Evolutionary conservation across 1,284 basidiomycete genomes (phyloP).

Genomic region (Papiliotrema terrestris): DNA sequence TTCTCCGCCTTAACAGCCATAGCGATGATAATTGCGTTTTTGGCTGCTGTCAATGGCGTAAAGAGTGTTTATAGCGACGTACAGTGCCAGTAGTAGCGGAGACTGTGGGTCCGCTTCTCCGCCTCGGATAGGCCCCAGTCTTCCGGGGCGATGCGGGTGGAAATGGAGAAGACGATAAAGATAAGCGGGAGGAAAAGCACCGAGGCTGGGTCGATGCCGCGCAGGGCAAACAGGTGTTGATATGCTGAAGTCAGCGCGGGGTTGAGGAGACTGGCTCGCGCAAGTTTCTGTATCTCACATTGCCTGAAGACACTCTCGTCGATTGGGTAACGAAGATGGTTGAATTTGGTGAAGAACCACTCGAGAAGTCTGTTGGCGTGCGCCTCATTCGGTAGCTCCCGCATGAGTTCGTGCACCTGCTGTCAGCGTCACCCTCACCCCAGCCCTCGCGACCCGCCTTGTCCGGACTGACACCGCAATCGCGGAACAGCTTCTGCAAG

Average conservation of each 20-base stretch:
- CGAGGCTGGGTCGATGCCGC: conserved; percentile 11
- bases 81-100: conserved; percentile 90
- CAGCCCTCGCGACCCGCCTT: conserved; percentile 55
- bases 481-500: conserved; percentile 66
- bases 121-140: conserved; percentile 68
- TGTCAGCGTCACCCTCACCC: background rate
- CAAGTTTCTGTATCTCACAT: too few relatives aligned
- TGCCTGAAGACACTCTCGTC: conserved; percentile 75
- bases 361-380: conserved; percentile 3
- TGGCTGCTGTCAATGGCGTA: conserved; percentile 53
- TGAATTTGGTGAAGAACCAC: conserved; percentile 57
- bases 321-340: conserved; percentile 87
- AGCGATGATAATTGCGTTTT: conserved; percentile 74
- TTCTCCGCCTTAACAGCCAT: conserved; percentile 84
- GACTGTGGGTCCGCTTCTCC: conserved; percentile 64
- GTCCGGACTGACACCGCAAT: conserved; percentile 78
- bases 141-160: conserved; percentile 80
- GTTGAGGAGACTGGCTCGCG: too few relatives aligned
- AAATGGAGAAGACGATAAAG: conserved; percentile 84
- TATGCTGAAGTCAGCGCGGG: conserved; percentile 53
- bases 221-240: conserved; percentile 61
- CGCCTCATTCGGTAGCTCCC: conserved; percentile 61
- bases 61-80: conserved; percentile 43
- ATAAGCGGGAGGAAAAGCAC: conserved; percentile 64
- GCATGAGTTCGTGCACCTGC: conserved; percentile 61